Evolutionary conservation across 1,284 basidiomycete species (phyloP), one percentile per base, ranked within the genome.

Genomic region (Coniophora puteana): DNA sequence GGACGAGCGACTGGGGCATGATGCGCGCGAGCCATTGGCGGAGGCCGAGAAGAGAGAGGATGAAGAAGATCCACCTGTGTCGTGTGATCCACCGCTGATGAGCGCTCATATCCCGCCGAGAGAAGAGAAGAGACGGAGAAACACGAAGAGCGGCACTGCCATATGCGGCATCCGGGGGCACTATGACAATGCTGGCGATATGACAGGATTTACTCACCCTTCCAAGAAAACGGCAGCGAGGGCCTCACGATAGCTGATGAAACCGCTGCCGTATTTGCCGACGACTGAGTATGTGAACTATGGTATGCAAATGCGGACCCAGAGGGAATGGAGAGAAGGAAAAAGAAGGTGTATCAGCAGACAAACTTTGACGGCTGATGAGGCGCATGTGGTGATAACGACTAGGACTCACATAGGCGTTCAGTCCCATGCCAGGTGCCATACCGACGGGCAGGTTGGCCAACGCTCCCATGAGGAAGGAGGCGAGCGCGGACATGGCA

Each of bases 21-120:
- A 92, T 75, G 28, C 91, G 80, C 11, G 85, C 88, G 18, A 94
- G 74, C 91, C 89, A 93, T 68, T 93, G 90, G 45, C 91, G 89
- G 36, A 94, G 73, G 54, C 91, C 91, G 36, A 93, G 68, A 24
- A 94, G 56, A 1, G 90, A 92, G 14, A 94, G 72, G 52, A 84
- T 54, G 50, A 93, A 76, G 71, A 94, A 94, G 34, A 94, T 67
- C 82, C 89, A 89, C 28, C 85, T 80, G n/a, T n/a, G n/a, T n/a
- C n/a, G n/a, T n/a, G n/a, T n/a, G n/a, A n/a, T n/a, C n/a, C n/a
- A 22, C 13, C 29, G 16, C 21, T 18, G 46, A 43, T 25, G 14
- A 34, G 40, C 28, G 17, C 22, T 41, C 20, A 34, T 46, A 39
- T 33, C 14, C 20, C 21, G 6, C 22, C 35, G 12, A 23, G 28